phyloP scores from a whole-genome alignment of 345 rosid species.

The Litchi chinensis region DNA sequence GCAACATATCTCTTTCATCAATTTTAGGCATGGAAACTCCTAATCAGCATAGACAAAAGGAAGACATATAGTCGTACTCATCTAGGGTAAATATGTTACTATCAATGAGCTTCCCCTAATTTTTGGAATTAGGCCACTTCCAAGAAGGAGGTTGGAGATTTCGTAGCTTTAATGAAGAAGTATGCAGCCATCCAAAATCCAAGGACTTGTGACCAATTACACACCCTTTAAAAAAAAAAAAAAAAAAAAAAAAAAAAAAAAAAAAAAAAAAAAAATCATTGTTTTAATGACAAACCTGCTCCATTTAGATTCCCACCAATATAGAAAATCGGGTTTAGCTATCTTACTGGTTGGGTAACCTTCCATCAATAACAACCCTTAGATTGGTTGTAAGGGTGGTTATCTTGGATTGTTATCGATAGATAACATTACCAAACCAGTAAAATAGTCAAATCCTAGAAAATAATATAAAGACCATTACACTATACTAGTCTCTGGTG shows the following conservation, averaged over 20 bases:
- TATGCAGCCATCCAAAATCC: not conserved
- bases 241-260: not conserved
- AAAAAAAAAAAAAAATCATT: not conserved
- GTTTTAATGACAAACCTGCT: not conserved
- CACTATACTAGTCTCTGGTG: not conserved
- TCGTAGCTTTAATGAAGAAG: not conserved
- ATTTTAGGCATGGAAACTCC: not conserved
- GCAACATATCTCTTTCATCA: not conserved
- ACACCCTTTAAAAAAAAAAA: not conserved
- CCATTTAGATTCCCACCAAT: not conserved
- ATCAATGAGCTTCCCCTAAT: not conserved
- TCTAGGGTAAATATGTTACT: not conserved
- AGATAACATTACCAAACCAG: too few species aligned
- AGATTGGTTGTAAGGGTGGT: too few species aligned
- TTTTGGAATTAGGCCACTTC: not conserved
- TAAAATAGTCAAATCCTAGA: too few species aligned
- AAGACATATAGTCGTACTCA: not conserved
- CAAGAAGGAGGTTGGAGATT: not conserved
- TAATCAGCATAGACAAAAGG: not conserved
- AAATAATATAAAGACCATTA: not conserved
- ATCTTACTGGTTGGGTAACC: too few species aligned
- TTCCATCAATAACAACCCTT: too few species aligned
- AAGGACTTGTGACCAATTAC: not conserved
- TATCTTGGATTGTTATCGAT: too few species aligned
- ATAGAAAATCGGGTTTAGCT: not conserved